A percentile compares a stretch with the other conserved stretches of the same genome.
These are phyloP conservation scores for Plectranthus barbatus DNA, from an alignment of 257 asterid genomes.

Conservation along the genomic window DNA sequence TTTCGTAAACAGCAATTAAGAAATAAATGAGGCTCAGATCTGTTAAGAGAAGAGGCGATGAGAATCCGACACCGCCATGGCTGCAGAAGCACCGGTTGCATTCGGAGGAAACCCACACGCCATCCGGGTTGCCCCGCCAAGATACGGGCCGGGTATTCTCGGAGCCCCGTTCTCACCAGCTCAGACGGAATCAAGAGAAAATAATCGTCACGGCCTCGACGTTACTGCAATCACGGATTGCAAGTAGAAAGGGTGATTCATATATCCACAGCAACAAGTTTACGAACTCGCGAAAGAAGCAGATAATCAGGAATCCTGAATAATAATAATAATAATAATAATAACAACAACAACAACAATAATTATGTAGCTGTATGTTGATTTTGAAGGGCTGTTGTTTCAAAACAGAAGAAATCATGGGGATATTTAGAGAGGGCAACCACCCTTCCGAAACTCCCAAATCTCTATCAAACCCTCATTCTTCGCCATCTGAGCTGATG, in stretches of 20 bases:
- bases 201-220: constrained; percentile 12
- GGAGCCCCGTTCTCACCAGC: not conserved
- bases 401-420: constrained; percentile 8
- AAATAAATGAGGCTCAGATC: constrained; percentile 6
- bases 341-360: not conserved
- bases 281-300: too few relatives aligned
- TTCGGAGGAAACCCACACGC: too few relatives aligned
- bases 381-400: constrained; percentile 13
- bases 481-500: constrained; percentile 1
- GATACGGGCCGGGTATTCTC: constrained; percentile 5
- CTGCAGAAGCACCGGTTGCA: constrained; percentile 3
- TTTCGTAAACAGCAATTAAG: too few relatives aligned
- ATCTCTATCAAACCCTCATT: constrained; percentile 5
- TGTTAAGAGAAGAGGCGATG: not conserved
- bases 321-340: too few relatives aligned
- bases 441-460: constrained; percentile 15
- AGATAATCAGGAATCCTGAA: too few relatives aligned
- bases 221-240: too few relatives aligned
- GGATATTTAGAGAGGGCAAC: constrained; percentile 16
- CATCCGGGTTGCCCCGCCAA: constrained; percentile 14
- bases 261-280: too few relatives aligned
- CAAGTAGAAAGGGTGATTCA: too few relatives aligned
- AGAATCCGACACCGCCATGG: constrained; percentile 7
- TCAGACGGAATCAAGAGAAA: not conserved
- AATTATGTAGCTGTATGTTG: not conserved